Evolutionary conservation across 805 yeast genomes (phyloP).

Genomic region (Lachancea nothofagi): DNA sequence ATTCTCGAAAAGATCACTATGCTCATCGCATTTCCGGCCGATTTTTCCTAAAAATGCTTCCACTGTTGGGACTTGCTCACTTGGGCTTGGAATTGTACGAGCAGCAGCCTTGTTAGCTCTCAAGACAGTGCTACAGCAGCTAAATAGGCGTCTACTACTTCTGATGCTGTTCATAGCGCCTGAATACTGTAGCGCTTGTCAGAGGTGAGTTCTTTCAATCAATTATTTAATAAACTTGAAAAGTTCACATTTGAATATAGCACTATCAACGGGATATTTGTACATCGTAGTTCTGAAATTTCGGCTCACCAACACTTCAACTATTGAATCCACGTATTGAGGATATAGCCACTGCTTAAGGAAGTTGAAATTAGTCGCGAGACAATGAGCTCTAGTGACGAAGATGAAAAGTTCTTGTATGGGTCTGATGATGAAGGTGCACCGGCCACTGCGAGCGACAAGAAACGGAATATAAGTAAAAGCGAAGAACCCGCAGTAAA

Average conservation of each 20-base stretch:
- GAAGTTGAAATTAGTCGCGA: too few species aligned
- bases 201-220: neutral
- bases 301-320: too few species aligned
- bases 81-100: constrained; percentile 43
- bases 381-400: constrained; percentile 23
- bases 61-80: constrained; percentile 58
- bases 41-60: constrained; percentile 66
- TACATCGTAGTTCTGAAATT: too few species aligned
- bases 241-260: neutral
- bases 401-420: constrained; percentile 33
- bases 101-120: constrained; percentile 11
- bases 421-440: constrained; percentile 31
- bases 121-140: constrained; percentile 7
- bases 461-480: constrained; percentile 2
- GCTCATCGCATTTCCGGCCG: constrained; percentile 70
- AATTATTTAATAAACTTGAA: too few species aligned
- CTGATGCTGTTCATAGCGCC: neutral
- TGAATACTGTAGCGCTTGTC: too few species aligned
- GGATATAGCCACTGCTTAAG: too few species aligned
- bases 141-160: constrained; percentile 1
- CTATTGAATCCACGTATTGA: too few species aligned
- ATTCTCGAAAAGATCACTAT: constrained; percentile 63
- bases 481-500: constrained; percentile 6
- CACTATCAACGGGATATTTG: neutral
- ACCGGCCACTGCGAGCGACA: constrained; percentile 5